Evolutionary conservation across 768 basidiomycete species (phyloP), one percentile per base, ranked within the genome.

Genomic region (Pleurotus platypus): DNA sequence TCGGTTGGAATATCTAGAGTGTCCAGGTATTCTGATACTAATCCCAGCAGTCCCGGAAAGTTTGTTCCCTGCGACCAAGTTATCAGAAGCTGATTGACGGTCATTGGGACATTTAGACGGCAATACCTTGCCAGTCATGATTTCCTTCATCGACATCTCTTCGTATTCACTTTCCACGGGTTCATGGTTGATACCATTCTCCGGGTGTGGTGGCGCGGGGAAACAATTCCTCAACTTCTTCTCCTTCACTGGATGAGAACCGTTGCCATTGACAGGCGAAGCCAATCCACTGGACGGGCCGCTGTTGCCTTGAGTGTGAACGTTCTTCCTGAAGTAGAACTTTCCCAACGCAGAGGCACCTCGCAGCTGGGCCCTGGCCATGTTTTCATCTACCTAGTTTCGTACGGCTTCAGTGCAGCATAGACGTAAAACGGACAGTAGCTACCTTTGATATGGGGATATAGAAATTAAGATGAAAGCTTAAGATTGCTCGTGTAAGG

Each of bases 391-490:
- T 43, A 98, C 97, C 95, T 98, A 16, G 30, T 38, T 27, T 46
- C 18, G 26, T 37, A 24, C 35, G 7, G 27, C 26, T 26, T 46
- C 43, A 50, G 49, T 12, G 51, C n/a, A 20, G 27, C 2, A 9
- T 3, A 12, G 18, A 15, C n/a, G 20, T 16, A 18, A 22, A 12
- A 24, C 26, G 42, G 9, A 18, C 38, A 2, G 39, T 39, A 46
- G 8, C 57, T 61, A 90, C 96, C 83, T 97, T 95, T 1, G 95
- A 97, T 46, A 99, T 98, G 2, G 97, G 97, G 59, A 98, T 79
- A 70, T 99, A 99, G 59, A 98, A 89, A 70, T 98, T 98, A 55
- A 98, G 75, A 60, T 89, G 88, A 74, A 94, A 94, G 64, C 80
- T 85, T 57, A 99, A 78, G 61, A 99, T 97, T 1, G 94, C 95